Base-by-base conservation (phyloP, 441 rosid species). In the Pelargonium myrrhifolium region DNA sequence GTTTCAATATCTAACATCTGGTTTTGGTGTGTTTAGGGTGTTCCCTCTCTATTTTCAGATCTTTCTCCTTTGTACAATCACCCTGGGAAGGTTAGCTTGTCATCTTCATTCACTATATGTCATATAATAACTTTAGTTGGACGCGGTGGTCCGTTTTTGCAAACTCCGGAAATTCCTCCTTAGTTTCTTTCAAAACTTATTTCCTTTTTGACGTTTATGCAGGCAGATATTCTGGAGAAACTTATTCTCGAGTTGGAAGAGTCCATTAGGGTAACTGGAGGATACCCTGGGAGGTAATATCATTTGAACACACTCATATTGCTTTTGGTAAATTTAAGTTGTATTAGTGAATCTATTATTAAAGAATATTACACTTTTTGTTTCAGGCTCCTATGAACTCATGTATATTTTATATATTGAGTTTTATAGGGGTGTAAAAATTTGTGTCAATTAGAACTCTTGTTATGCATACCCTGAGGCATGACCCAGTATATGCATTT, bases 31-130 rank as follows among this genome's bases (percentile, higher is more conserved):
- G 73, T 74, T 31, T 76, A 92, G 98, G 99, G 99, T 67, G 96
- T 95, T 73, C 98, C 99, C 71, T 95, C 99, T 28, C 79, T 92
- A 72, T 95, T 95, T 78, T 95, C 98, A 8, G 98, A 92, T 76
- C 98, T 95, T 76, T 95, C 98, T 71, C 87, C 99, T 60, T 76
- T 95, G 65, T 95, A 95, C 65, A 86, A 85, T 78, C 95, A 90
- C 74, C 83, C 85, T 74, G 81, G 83, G 75, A 95, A 95, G 97
- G 98, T 92, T 70, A 76, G 79, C 76, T 69, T 74, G 24, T 40
- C 49, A 61, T 31, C 74, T 65, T 68, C 12, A 55, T 55, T 15
- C 15, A 49, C 56, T 49, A 49, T 49, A 49, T 58, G 26, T 9
- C 58, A 69, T n/a, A n/a, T n/a, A n/a, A n/a, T n/a, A 21, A 68